Conservation (phyloP, 768 basidiomycete genomes). For the Hemileccinum rubropunctum region DNA sequence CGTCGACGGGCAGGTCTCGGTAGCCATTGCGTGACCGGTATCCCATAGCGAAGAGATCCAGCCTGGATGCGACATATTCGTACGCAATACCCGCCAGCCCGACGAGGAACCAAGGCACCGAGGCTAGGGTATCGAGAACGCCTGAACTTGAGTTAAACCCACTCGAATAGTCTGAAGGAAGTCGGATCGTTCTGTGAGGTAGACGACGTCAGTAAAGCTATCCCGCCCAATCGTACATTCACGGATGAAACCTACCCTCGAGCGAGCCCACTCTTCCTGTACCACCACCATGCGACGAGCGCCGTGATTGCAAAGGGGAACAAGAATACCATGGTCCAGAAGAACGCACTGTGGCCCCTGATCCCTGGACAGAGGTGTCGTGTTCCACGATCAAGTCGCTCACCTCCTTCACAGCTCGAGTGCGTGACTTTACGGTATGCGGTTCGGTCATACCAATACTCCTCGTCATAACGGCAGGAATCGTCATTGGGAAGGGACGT, state of each 20-base stretch:
- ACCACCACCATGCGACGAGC: slow-evolving; percentile 80
- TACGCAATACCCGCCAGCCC: slow-evolving; percentile 74
- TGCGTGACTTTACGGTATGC: slow-evolving; percentile 88
- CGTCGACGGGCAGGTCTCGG: slow-evolving; percentile 76
- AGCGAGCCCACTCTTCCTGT: slow-evolving; percentile 65
- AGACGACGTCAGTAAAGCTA: slow-evolving; percentile 3
- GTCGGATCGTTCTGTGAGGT: slow-evolving; percentile 62
- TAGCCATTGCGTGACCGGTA: slow-evolving; percentile 63
- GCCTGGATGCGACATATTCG: slow-evolving; percentile 55
- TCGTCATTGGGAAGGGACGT: slow-evolving; percentile 59
- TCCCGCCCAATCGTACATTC: background rate
- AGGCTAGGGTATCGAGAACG: slow-evolving; percentile 70
- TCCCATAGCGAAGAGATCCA: slow-evolving; percentile 37
- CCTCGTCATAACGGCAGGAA: slow-evolving; percentile 57
- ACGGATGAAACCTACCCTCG: slow-evolving; percentile 57
- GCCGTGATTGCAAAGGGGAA: slow-evolving; percentile 78
- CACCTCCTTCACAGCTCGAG: slow-evolving; percentile 82
- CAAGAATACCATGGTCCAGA: slow-evolving; percentile 79
- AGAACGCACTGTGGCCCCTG: slow-evolving; percentile 65
- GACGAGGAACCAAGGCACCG: slow-evolving; percentile 86
- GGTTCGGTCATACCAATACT: slow-evolving; percentile 94
- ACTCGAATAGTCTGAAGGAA: slow-evolving; percentile 50
- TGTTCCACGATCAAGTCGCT: slow-evolving; percentile 71
- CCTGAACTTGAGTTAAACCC: slow-evolving; percentile 42
- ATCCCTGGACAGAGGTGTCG: slow-evolving; percentile 82